These are phyloP conservation scores for Thraustochytrium aureum DNA, from an alignment of 352 stramenopile genomes.

Conservation along the genomic window DNA sequence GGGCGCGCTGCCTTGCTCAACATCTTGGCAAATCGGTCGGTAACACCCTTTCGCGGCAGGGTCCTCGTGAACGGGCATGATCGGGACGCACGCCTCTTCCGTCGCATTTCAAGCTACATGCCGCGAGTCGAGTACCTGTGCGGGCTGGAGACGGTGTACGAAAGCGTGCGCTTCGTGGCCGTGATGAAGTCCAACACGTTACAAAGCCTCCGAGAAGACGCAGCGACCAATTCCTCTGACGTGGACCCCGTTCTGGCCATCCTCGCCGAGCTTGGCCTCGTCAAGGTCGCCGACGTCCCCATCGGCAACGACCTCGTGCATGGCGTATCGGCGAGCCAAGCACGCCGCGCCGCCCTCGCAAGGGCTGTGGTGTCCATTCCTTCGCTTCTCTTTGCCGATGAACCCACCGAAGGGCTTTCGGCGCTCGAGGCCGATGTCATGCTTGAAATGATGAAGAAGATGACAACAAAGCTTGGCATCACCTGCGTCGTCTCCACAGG, in stretches of 20 bases:
- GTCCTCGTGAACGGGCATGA: conserved; percentile 64
- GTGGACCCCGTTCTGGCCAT: neutral
- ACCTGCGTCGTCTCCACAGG: conserved; percentile 59
- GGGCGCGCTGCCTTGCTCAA: no score
- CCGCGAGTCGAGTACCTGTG: neutral
- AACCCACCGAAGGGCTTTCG: neutral
- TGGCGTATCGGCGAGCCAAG: neutral
- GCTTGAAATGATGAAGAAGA: neutral
- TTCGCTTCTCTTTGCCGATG: conserved; percentile 3
- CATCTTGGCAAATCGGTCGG: neutral
- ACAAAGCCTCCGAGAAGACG: neutral
- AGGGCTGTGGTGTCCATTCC: neutral
- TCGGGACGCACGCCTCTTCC: neutral
- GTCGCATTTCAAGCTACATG: conserved; percentile 9
- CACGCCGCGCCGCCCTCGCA: neutral
- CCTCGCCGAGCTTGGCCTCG: neutral
- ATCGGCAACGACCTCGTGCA: conserved; percentile 10
- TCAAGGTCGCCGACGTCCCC: neutral
- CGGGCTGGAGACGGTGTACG: conserved; percentile 7
- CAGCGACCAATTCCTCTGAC: no score
- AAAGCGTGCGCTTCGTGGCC: conserved; percentile 1
- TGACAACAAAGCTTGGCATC: neutral
- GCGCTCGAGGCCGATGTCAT: neutral
- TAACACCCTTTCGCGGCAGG: neutral
- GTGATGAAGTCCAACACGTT: neutral